Base-by-base conservation (phyloP, 2,329 filamentous ascomycete genomes). In the Botrytis sinoallii region DNA sequence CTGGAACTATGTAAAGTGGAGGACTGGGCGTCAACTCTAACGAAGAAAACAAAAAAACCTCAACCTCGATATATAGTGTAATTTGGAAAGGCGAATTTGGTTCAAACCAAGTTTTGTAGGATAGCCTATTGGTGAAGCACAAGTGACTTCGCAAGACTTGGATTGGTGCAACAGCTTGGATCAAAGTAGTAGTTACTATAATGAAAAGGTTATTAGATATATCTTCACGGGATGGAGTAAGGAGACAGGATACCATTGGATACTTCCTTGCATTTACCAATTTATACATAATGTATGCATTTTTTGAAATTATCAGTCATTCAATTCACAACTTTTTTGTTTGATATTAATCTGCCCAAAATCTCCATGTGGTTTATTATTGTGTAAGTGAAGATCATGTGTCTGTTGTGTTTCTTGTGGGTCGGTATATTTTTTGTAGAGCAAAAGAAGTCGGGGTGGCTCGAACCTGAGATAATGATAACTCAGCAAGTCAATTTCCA, bases 51-150 rank as follows among this genome's bases (percentile, higher is more conserved):
- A 74, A 74, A 46, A 73, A 64, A 65, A 74, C 48, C 44, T 63
- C 52, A 72, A 75, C 77, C 73, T 74, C 71, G 60, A 74, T 75
- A 77, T 55, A 77, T 77, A 77, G 74, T 77, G 73, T 76, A 78
- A 76, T 77, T 74, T 77, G 18, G 22, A 73, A 71, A 60, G 9
- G 59, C 25, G 22, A 42, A 52, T n/a, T 59, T 48, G 48, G 48
- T 65, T 42, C 65, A 20, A 59, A 35, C 29, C n/a, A 42, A 52
- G 42, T 32, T 40, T 10, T 40, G 59, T 16, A 40, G 38, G 8
- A 46, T 40, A 4, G 10, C 22, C 40, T 46, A 18, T 9, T 65
- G 52, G 42, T n/a, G 59, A n/a, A 65, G 69, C 42, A 65, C 42
- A 65, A 71, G 64, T 68, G 71, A 60, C 64, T 72, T 69, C 16